phyloP scores from a whole-genome alignment of 495 filamentous ascomycete species.

The Extremus antarcticus region DNA sequence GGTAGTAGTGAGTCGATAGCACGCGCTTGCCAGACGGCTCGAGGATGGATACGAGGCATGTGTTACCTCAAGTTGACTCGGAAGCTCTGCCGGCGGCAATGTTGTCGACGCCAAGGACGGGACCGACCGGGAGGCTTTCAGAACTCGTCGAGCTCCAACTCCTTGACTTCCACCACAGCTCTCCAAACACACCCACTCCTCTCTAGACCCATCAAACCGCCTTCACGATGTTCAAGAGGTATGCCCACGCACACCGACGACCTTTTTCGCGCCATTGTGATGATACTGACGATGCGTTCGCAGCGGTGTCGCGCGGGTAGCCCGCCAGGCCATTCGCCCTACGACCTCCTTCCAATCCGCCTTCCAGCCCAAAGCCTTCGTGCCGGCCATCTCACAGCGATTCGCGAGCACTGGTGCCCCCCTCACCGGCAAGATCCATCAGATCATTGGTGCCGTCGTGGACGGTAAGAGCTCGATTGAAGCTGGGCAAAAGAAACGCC shows the following conservation, averaged over 20 bases:
- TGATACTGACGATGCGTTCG: conserved; percentile 5
- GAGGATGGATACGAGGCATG: conserved; percentile 69
- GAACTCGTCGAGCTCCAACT: neutral
- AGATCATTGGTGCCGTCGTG: conserved; percentile 62
- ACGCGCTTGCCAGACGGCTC: conserved; percentile 47
- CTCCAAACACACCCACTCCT: neutral
- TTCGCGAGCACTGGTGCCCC: conserved; percentile 27
- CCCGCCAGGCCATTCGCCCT: conserved; percentile 19
- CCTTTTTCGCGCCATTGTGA: conserved; percentile 7
- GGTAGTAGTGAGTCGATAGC: conserved; percentile 49
- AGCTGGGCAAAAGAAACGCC: conserved; percentile 14
- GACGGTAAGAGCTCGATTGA: conserved; percentile 46
- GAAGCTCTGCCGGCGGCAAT: neutral
- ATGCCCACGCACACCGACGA: neutral
- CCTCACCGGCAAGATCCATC: conserved; percentile 31
- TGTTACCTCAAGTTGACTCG: too few relatives aligned
- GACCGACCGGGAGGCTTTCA: neutral
- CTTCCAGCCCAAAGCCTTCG: conserved; percentile 29
- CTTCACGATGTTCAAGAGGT: conserved; percentile 21
- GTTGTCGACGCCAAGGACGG: neutral
- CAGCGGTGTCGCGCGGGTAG: conserved; percentile 28
- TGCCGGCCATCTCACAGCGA: conserved; percentile 26
- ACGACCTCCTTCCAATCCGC: conserved; percentile 19
- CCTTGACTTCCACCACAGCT: neutral
- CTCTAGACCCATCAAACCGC: conserved; percentile 2